Conservation (phyloP, 1,139 yeast species). For the Diutina pseudorugosa region DNA sequence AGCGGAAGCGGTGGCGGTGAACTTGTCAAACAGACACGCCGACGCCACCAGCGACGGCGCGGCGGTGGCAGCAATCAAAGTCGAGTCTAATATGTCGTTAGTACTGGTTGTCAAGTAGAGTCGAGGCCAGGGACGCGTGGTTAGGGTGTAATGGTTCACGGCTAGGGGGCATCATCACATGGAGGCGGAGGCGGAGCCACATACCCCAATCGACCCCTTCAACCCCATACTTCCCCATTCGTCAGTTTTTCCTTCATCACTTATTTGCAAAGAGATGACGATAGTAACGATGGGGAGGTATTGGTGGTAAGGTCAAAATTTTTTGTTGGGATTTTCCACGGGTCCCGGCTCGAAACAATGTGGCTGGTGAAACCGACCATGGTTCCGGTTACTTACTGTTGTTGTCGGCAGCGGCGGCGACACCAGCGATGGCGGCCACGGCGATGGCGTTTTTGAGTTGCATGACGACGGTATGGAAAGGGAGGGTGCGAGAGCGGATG, state of each 20-base stretch:
- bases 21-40: slow-evolving; percentile 40
- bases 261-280: too few species aligned
- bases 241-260: too few species aligned
- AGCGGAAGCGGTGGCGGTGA: slow-evolving; percentile 65
- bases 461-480: background rate
- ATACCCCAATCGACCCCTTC: too few species aligned
- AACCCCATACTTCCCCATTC: too few species aligned
- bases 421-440: slow-evolving; percentile 3
- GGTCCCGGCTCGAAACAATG: too few species aligned
- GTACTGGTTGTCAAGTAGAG: slow-evolving; percentile 7
- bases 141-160: too few species aligned
- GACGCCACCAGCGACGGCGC: slow-evolving; percentile 41
- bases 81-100: slow-evolving; percentile 20
- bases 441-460: slow-evolving; percentile 2
- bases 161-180: too few species aligned
- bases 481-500: background rate
- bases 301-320: too few species aligned
- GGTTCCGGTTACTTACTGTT: background rate
- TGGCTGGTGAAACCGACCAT: too few species aligned
- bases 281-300: too few species aligned
- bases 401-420: background rate
- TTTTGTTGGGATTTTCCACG: too few species aligned
- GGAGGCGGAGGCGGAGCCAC: too few species aligned
- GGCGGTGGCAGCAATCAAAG: slow-evolving; percentile 37
- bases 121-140: background rate